Percentiles rank a stretch among this genome's conserved stretches.
Evolutionary conservation across 148 eudicot species (phyloP).

Genomic region (Heliamphora exappendiculata): DNA sequence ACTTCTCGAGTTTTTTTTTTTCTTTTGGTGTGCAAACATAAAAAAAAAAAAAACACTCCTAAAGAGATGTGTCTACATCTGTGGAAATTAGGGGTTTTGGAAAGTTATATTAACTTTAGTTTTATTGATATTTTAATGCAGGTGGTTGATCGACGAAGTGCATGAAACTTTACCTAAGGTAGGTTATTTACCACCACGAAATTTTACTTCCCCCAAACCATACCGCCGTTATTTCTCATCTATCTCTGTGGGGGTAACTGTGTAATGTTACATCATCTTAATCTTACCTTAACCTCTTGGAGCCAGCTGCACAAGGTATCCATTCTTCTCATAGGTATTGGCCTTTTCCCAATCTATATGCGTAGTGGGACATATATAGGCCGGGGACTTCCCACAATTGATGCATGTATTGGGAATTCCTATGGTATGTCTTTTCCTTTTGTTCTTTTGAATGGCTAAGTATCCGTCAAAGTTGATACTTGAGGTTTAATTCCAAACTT

Average conservation of each 20-base stretch:
- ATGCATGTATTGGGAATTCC: conserved; percentile 4
- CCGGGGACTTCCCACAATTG: not conserved
- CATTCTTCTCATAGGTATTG: too few species aligned
- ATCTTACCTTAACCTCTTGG: too few species aligned
- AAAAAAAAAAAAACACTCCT: not conserved
- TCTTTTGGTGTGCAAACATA: not conserved
- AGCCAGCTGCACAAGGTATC: too few species aligned
- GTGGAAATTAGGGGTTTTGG: not conserved
- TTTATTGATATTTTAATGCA: conserved; percentile 21
- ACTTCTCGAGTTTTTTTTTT: not conserved
- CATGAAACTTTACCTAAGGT: conserved; percentile 88
- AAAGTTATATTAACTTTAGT: not conserved
- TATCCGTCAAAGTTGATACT: not conserved
- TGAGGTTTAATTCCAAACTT: not conserved
- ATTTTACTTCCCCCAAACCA: not conserved
- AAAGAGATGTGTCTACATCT: not conserved
- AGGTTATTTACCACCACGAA: conserved; percentile 7
- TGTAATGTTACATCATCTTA: not conserved
- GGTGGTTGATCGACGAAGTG: conserved; percentile 98
- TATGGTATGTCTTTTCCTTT: not conserved
- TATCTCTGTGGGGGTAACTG: not conserved
- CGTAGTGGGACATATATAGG: too few species aligned
- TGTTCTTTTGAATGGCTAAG: not conserved
- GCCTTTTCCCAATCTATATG: too few species aligned
- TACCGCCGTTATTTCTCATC: not conserved